Conservation (phyloP, 345 rosid species). For the Eucalyptus decipiens region DNA sequence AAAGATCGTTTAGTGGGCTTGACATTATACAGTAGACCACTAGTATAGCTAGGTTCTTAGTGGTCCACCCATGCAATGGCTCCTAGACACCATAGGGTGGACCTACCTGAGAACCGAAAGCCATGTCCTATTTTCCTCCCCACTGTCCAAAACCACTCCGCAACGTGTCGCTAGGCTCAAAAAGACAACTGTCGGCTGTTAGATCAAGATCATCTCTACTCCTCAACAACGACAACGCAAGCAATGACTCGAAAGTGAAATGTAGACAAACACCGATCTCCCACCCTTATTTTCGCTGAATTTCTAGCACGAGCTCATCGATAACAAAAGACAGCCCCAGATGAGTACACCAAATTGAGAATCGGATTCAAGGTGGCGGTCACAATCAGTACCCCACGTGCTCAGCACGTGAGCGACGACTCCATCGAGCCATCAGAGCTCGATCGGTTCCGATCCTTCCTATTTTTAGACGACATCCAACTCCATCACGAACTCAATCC, state of each 20-base stretch:
- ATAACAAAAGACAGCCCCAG: neutral
- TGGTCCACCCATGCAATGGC: neutral
- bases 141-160: neutral
- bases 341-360: neutral
- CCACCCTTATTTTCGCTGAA: neutral
- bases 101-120: neutral
- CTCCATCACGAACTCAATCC: neutral
- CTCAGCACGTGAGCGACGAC: neutral
- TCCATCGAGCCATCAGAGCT: neutral
- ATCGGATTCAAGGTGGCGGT: neutral
- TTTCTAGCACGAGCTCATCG: neutral
- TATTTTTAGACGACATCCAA: neutral
- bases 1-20: neutral
- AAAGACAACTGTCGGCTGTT: neutral
- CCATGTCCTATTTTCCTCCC: neutral
- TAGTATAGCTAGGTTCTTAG: neutral
- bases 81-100: neutral
- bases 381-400: neutral
- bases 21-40: neutral
- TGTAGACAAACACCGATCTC: neutral
- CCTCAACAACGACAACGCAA: neutral
- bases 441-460: neutral
- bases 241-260: neutral
- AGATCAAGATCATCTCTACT: neutral
- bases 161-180: neutral